Conservation (phyloP, 768 basidiomycete genomes). For the Mycena sanguinolenta region DNA sequence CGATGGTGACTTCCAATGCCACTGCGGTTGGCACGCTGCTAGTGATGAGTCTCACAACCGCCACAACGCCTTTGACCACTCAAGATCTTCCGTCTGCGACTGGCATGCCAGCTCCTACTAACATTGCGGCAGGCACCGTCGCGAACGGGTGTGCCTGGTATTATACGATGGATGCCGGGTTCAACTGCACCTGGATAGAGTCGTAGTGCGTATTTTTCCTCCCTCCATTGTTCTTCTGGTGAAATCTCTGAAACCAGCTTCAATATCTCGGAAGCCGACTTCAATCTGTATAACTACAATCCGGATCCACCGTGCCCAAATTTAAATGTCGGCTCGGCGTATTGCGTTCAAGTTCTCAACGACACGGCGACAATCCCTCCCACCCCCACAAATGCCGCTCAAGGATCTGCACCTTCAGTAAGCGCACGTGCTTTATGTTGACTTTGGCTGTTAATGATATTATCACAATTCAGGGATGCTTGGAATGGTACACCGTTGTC, state of each 20-base stretch:
- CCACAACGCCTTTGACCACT: not conserved
- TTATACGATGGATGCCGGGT: not conserved
- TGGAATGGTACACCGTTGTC: not conserved
- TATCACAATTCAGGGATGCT: too few relatives aligned
- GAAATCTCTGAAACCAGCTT: too few relatives aligned
- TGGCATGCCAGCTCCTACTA: not conserved
- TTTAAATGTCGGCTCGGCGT: too few relatives aligned
- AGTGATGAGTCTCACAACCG: not conserved
- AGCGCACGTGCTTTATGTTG: too few relatives aligned
- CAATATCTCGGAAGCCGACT: too few relatives aligned
- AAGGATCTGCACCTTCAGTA: not conserved
- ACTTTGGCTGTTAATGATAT: too few relatives aligned
- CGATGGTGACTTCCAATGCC: not conserved
- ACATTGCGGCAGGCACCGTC: conserved; percentile 7
- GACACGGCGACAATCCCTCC: too few relatives aligned
- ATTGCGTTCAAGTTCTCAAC: too few relatives aligned
- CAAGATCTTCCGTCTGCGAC: not conserved
- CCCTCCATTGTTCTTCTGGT: too few relatives aligned
- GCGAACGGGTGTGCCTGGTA: not conserved
- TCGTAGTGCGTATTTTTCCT: too few relatives aligned
- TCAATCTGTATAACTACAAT: too few relatives aligned
- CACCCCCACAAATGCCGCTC: not conserved
- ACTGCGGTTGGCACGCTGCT: not conserved
- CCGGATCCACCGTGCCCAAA: too few relatives aligned
- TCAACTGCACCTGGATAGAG: not conserved